phyloP scores from a whole-genome alignment of 2,329 filamentous ascomycete genomes.

The Stagonosporopsis vannaccii region DNA sequence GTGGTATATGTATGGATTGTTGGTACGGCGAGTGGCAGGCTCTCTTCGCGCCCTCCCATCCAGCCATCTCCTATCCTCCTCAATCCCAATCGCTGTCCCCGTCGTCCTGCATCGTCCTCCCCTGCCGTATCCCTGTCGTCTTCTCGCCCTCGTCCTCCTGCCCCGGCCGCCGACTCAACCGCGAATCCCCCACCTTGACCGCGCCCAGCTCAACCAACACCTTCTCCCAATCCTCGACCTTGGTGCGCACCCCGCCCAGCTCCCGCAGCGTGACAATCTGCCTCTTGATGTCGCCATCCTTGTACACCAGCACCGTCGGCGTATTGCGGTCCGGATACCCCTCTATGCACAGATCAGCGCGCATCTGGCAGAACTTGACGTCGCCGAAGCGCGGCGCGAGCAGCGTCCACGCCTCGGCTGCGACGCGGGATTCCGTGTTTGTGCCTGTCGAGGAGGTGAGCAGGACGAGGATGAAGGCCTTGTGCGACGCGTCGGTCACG shows the following conservation, averaged over 20 bases:
- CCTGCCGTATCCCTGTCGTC: conserved; percentile 60
- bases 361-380: conserved; percentile 97
- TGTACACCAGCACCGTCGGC: conserved; percentile 91
- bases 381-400: conserved; percentile 87
- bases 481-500: conserved; percentile 87
- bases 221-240: conserved; percentile 71
- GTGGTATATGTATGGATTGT: no score
- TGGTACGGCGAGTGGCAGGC: no score
- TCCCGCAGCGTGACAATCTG: conserved; percentile 90
- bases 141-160: conserved; percentile 58
- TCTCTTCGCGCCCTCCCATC: no score
- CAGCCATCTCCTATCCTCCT: no score
- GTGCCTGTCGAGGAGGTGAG: conserved; percentile 78
- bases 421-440: conserved; percentile 83
- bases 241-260: conserved; percentile 66
- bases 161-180: conserved; percentile 69
- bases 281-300: conserved; percentile 88
- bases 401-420: conserved; percentile 86
- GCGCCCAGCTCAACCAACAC: conserved; percentile 84
- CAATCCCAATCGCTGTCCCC: conserved; percentile 66
- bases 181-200: conserved; percentile 77
- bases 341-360: conserved; percentile 90
- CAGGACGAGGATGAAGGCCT: conserved; percentile 74
- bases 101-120: conserved; percentile 55
- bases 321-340: conserved; percentile 95